Base-by-base conservation (phyloP, 2,329 filamentous ascomycete genomes). In the Setomelanomma holmii region DNA sequence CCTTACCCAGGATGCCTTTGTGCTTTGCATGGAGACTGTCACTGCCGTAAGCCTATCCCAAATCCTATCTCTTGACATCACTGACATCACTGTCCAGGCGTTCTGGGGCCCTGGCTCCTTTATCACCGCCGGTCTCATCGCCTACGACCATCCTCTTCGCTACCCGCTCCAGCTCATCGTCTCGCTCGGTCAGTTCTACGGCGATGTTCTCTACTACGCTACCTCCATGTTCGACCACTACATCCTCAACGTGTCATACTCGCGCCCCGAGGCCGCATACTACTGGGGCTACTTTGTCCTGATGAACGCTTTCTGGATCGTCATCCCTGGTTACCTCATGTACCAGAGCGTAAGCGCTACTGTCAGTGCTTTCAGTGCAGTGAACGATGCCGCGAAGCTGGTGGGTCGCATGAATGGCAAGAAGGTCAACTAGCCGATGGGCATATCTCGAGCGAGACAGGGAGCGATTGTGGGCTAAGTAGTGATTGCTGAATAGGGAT, bases 21-120 rank as follows among this genome's bases (percentile, higher is more conserved):
- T 95, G 63, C 79, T 96, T n/a, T 93, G 89, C 72, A 88, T 96
- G 74, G 92, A 96, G 80, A 86, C 83, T 16, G 85, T 96, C 56
- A 96, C 92, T 1, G 86, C 86, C 36, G 89, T 93, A 76, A 67
- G 86, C 34, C 21, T 17, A 19, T 4, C 8, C 21, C 8, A 20
- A 8, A 22, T 23, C 5, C 2, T 7, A 17, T 16, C 11, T 14
- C 20, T 38, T 3, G 3, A 4, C 16, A 17, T n/a, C 21, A 16
- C 33, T 34, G 8, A 48, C 16, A 10, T 22, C 19, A 38, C 10
- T n/a, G 19, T n/a, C 10, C 40, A 86, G 83, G 68, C 81, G 22
- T 76, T 79, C 62, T 88, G 85, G 86, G 86, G 86, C 4, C 85
- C 86, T 2, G 75, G 86, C 6, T 87, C 83, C 56, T 82, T 86